Conservation (phyloP, 2,329 filamentous ascomycete genomes). For the Neonectria sp. region DNA sequence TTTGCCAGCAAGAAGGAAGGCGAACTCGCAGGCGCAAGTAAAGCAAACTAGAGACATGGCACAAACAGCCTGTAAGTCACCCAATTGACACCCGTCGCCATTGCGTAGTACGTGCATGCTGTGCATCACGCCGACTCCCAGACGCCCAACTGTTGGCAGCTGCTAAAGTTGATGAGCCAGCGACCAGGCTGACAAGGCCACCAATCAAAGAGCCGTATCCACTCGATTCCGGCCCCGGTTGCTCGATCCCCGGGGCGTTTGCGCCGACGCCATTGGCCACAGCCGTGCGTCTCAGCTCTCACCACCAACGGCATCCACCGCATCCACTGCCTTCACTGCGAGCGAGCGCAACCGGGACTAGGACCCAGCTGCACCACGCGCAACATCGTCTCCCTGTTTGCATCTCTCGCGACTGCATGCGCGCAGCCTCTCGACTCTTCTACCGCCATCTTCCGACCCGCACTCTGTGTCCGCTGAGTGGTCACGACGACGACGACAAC, state of each 20-base stretch:
- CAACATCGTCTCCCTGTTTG: conserved; percentile 9
- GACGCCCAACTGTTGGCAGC: conserved; percentile 4
- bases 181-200: conserved; percentile 25
- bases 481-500: conserved; percentile 26
- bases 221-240: conserved; percentile 34
- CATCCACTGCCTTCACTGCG: conserved; percentile 37
- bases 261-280: conserved; percentile 38
- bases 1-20: conserved; percentile 5
- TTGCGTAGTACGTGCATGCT: conserved; percentile 16
- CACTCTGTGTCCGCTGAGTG: conserved; percentile 30
- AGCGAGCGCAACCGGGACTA: conserved; percentile 37
- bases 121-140: conserved; percentile 9
- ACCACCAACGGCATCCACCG: conserved; percentile 36
- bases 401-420: conserved; percentile 35
- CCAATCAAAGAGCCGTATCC: conserved; percentile 36
- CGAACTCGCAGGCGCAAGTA: background rate
- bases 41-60: conserved; percentile 1
- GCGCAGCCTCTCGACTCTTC: conserved; percentile 32
- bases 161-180: background rate
- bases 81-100: conserved; percentile 20
- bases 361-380: conserved; percentile 26
- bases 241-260: conserved; percentile 31
- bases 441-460: conserved; percentile 31
- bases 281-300: conserved; percentile 28
- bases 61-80: background rate